Percentiles rank a stretch among this genome's conserved stretches.
These are phyloP conservation scores for Millerozyma miso DNA, from an alignment of 805 yeast species.

Conservation along the genomic window DNA sequence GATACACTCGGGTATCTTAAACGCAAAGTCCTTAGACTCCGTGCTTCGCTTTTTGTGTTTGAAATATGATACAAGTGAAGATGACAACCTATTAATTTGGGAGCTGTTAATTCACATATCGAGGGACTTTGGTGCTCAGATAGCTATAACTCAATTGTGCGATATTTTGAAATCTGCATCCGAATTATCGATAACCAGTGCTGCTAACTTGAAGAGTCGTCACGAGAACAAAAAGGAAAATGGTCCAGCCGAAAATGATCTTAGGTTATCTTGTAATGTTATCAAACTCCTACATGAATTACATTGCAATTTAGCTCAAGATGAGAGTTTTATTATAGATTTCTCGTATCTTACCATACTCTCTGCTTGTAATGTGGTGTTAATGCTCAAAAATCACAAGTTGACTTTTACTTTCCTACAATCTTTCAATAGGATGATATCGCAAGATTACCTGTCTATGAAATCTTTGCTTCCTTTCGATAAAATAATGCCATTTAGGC, in stretches of 20 bases:
- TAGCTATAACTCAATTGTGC: conserved; percentile 15
- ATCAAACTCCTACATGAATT: not conserved
- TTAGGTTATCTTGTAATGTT: not conserved
- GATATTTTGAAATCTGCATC: conserved; percentile 6
- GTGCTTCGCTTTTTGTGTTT: conserved; percentile 46
- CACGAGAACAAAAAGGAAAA: conserved; percentile 11
- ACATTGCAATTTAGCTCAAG: not conserved
- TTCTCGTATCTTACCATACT: not conserved
- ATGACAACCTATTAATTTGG: conserved; percentile 32
- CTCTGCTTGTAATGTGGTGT: not conserved
- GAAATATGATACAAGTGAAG: conserved; percentile 31
- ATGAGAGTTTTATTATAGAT: not conserved
- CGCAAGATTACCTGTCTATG: not conserved
- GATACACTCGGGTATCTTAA: conserved; percentile 44
- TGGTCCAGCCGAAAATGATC: conserved; percentile 1
- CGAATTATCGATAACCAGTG: not conserved
- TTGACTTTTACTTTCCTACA: not conserved
- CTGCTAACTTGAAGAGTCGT: not conserved
- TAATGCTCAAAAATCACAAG: not conserved
- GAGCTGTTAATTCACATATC: conserved; percentile 36
- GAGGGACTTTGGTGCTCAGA: conserved; percentile 31
- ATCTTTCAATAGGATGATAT: not conserved
- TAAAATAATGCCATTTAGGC: conserved; percentile 33
- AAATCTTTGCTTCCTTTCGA: conserved; percentile 12
- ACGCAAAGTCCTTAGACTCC: conserved; percentile 31